phyloP scores from a whole-genome alignment of 1,284 basidiomycete genomes.

The Apiotrichum mycotoxinovorans region DNA sequence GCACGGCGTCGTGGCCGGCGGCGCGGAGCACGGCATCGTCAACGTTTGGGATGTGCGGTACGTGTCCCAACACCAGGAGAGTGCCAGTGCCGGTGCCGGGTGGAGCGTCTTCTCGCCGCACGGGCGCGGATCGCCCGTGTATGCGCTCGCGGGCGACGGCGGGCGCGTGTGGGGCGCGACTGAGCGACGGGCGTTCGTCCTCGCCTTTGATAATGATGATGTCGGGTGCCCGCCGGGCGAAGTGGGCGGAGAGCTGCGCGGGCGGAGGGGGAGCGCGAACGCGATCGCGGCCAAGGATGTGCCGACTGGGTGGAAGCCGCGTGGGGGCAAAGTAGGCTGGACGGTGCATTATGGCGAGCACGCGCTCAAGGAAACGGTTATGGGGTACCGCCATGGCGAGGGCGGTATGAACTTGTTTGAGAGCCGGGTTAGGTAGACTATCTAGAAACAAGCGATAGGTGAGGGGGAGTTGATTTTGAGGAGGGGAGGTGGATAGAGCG shows the following conservation, averaged over 20 bases:
- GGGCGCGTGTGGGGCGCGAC: conserved; percentile 49
- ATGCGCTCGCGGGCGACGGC: conserved; percentile 42
- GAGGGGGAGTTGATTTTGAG: too few species aligned
- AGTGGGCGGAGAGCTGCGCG: not conserved
- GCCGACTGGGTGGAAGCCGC: conserved; percentile 28
- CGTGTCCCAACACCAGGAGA: conserved; percentile 1
- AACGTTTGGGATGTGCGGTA: conserved; percentile 41
- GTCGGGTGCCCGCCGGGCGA: not conserved
- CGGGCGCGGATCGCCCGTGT: conserved; percentile 47
- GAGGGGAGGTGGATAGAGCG: too few species aligned
- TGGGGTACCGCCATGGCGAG: conserved; percentile 40
- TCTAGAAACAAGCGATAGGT: too few species aligned
- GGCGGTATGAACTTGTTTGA: conserved; percentile 35
- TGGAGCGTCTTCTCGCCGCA: conserved; percentile 47
- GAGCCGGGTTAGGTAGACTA: conserved; percentile 3
- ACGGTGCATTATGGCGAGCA: conserved; percentile 34
- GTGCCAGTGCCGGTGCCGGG: conserved; percentile 7
- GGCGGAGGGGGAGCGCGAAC: not conserved
- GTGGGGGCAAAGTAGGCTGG: conserved; percentile 38
- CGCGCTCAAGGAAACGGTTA: conserved; percentile 19
- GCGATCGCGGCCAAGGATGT: conserved; percentile 12
- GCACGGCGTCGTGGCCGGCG: conserved; percentile 39
- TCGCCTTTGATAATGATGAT: conserved; percentile 38
- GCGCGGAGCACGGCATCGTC: conserved; percentile 43
- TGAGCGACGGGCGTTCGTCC: conserved; percentile 42